Evolutionary conservation across 306 rosid genomes (phyloP), one percentile per base, ranked within the genome.

Genomic region (Trifolium fragiferum): DNA sequence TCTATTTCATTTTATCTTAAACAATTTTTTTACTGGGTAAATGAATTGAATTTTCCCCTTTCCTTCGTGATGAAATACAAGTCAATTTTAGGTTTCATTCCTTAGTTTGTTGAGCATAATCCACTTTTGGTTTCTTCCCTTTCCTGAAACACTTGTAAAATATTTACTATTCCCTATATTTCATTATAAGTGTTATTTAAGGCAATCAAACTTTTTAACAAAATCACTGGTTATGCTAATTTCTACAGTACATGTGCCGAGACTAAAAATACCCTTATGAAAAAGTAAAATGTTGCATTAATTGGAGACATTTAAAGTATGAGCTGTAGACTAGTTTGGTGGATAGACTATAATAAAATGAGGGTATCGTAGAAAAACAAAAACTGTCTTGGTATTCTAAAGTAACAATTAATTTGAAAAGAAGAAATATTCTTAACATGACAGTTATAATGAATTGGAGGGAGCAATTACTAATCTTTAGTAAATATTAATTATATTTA

Each of bases 81-180:
- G 68, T 62, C 46, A 62, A 38, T 35, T 62, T 62, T 62, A 62
- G 13, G 68, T 62, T 35, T 16, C 68, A 62, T 27, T 62, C 47
- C 16, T 35, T 62, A 33, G 46, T 35, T 35, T 62, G 1, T 32
- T 60, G 66, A 60, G n/a, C 43, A 61, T 20, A 61, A 30, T 61
- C 35, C 21, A 30, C 66, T n/a, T n/a, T 53, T 21, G 23, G n/a
- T n/a, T n/a, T 9, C 49, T 50, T 68, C 40, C 16, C 50, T 32
- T 41, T 63, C 69, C 4, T 54, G 62, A 65, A 65, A 73, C 49
- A 27, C 54, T 55, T 30, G 40, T 59, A 47, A 38, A n/a, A 14
- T 25, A 58, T 46, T 80, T 18, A 16, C 57, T 80, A 33, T n/a
- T 49, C 66, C 57, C 13, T 51, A 21, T 9, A 51, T 51, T 6